phyloP scores from a whole-genome alignment of 352 stramenopile species.

The Phytophthora ramorum region DNA sequence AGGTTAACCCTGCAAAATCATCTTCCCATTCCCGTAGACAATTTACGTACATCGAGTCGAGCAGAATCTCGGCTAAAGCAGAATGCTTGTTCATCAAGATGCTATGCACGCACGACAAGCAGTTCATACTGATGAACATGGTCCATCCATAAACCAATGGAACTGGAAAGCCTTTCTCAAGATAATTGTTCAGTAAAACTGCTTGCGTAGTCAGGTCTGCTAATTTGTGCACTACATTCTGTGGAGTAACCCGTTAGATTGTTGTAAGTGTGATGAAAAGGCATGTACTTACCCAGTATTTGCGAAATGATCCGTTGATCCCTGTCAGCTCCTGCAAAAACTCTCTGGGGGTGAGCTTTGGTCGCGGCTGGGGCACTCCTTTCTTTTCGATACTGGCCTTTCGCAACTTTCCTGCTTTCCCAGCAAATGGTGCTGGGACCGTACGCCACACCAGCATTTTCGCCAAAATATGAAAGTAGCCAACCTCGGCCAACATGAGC shows the following conservation, averaged over 20 bases:
- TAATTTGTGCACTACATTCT: conserved; percentile 51
- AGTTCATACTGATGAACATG: conserved; percentile 34
- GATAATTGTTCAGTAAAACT: conserved; percentile 33
- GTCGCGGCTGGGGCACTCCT: neutral
- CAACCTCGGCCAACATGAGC: conserved; percentile 26
- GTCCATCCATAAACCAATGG: conserved; percentile 40
- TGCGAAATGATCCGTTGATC: conserved; percentile 42
- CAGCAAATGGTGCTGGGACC: conserved; percentile 1
- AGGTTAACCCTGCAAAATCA: conserved; percentile 1
- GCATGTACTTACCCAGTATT: conserved; percentile 46
- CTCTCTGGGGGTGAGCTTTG: neutral
- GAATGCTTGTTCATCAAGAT: conserved; percentile 37
- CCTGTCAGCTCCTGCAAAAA: conserved; percentile 38
- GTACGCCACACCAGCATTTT: conserved; percentile 41
- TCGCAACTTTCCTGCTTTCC: conserved; percentile 1
- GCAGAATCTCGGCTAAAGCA: conserved; percentile 38
- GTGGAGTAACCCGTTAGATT: neutral
- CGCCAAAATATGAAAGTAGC: conserved; percentile 36
- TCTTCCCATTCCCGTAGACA: neutral
- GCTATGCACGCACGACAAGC: conserved; percentile 26
- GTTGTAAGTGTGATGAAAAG: neutral
- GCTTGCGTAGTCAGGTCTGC: conserved; percentile 37
- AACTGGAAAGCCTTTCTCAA: conserved; percentile 41
- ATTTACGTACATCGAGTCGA: conserved; percentile 43
- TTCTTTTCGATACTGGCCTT: conserved; percentile 20